phyloP scores from a whole-genome alignment of 352 stramenopile genomes.

The Globisporangium ultimum region DNA sequence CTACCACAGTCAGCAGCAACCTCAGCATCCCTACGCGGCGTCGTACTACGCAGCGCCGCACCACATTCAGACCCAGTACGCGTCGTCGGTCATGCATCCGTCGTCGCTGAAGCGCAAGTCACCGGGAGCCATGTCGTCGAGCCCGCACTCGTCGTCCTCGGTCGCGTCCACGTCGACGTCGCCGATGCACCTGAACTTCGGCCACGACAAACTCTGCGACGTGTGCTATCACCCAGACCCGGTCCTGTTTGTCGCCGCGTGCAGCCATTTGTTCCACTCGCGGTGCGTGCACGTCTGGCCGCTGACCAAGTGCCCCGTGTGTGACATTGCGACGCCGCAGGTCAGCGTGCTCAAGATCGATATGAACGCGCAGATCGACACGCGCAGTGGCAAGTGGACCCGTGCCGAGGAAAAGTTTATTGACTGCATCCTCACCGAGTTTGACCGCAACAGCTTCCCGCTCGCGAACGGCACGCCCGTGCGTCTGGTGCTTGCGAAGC shows the following conservation, averaged over 20 bases:
- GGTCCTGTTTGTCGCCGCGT: constrained; percentile 66
- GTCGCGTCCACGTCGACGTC: constrained; percentile 10
- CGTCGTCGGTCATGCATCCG: constrained; percentile 8
- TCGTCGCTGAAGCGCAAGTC: constrained; percentile 41
- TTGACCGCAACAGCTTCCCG: constrained; percentile 69
- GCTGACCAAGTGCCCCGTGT: constrained; percentile 59
- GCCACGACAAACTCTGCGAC: constrained; percentile 56
- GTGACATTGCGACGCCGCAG: constrained; percentile 46
- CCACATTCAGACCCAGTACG: constrained; percentile 4
- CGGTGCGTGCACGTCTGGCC: constrained; percentile 81
- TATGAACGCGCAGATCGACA: constrained; percentile 68
- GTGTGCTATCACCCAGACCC: constrained; percentile 78
- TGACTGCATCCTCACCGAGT: constrained; percentile 77
- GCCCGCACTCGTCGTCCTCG: neutral
- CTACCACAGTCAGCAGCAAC: constrained; percentile 30
- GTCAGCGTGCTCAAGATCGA: constrained; percentile 67
- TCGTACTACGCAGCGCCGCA: constrained; percentile 10
- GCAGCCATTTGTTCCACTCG: constrained; percentile 84
- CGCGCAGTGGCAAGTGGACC: constrained; percentile 83
- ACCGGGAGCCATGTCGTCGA: constrained; percentile 14
- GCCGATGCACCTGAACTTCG: neutral
- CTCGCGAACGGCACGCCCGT: constrained; percentile 82
- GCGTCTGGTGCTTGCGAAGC: constrained; percentile 74
- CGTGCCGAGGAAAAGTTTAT: constrained; percentile 85
- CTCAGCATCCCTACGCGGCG: constrained; percentile 28